phyloP scores from a whole-genome alignment of 2,329 filamentous ascomycete species.

The Hypomyces perniciosus region DNA sequence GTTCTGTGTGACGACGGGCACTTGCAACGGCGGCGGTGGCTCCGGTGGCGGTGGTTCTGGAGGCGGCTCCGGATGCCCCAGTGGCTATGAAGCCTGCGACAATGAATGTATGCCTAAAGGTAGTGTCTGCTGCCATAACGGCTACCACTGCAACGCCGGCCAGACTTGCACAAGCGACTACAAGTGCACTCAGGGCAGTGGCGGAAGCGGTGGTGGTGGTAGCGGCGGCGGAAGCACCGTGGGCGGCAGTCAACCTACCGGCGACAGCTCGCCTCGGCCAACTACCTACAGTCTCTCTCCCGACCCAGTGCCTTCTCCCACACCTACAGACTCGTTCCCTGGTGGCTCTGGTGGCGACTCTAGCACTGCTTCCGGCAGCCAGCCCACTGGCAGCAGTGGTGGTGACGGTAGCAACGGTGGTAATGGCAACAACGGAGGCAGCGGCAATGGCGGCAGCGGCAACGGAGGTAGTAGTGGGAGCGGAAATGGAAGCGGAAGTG shows the following conservation, averaged over 20 bases:
- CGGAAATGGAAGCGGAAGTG: conserved; percentile 1
- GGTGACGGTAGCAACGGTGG: not conserved
- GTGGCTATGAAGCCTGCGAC: conserved; percentile 12
- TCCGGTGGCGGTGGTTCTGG: conserved; percentile 15
- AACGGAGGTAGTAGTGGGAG: not conserved
- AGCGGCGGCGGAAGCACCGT: conserved; percentile 9
- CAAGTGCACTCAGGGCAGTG: conserved; percentile 4
- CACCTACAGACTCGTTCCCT: conserved; percentile 2
- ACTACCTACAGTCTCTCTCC: conserved; percentile 6
- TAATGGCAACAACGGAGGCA: not conserved
- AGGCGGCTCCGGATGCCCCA: conserved; percentile 6
- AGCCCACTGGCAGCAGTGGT: not conserved
- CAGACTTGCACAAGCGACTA: conserved; percentile 12
- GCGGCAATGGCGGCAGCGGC: not conserved
- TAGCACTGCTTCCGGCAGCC: not conserved
- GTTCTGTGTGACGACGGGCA: conserved; percentile 9
- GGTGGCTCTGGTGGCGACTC: conserved; percentile 3
- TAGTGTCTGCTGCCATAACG: conserved; percentile 18
- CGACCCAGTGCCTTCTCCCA: conserved; percentile 1
- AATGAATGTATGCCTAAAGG: conserved; percentile 18
- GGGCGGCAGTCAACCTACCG: not conserved
- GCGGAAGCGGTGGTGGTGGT: conserved; percentile 11
- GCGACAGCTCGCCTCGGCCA: not conserved
- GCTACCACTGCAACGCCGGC: conserved; percentile 17
- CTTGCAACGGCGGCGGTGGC: conserved; percentile 13